Percentiles rank a stretch among this genome's conserved stretches.
Evolutionary conservation across 1,139 yeast species (phyloP).

Genomic region (Hanseniaspora gamundiae): DNA sequence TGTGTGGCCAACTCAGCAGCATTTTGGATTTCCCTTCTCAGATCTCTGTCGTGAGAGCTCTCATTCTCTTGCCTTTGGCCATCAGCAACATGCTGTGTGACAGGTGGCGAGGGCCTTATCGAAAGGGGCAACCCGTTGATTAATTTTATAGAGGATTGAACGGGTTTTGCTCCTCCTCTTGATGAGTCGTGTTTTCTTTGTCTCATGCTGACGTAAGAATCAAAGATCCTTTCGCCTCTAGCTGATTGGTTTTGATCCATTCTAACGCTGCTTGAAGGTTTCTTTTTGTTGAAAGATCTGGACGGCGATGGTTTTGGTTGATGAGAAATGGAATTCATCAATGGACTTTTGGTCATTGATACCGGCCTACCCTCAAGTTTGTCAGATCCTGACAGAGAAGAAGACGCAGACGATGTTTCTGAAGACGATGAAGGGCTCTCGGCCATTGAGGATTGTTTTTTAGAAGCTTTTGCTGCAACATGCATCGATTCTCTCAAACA

Average conservation of each 20-base stretch:
- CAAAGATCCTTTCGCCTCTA: conserved; percentile 23
- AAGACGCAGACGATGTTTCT: neutral
- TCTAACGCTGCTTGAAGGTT: conserved; percentile 1
- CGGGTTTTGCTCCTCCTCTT: conserved; percentile 16
- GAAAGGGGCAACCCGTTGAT: conserved; percentile 25
- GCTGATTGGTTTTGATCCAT: conserved; percentile 5
- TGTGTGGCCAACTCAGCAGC: neutral
- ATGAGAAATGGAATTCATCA: neutral
- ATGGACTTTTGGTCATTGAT: conserved; percentile 1
- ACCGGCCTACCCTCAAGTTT: conserved; percentile 11
- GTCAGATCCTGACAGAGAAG: conserved; percentile 10
- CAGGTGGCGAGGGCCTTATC: neutral
- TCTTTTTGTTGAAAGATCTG: neutral
- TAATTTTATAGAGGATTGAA: conserved; percentile 21
- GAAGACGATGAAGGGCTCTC: neutral
- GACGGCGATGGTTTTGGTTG: conserved; percentile 3
- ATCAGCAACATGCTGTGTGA: neutral
- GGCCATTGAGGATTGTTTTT: conserved; percentile 2
- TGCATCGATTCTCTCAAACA: conserved; percentile 11
- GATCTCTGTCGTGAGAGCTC: neutral
- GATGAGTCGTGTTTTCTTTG: conserved; percentile 13
- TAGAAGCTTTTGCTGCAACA: neutral
- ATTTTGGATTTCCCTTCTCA: neutral
- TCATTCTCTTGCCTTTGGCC: neutral
- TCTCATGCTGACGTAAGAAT: conserved; percentile 22